Percentiles rank a stretch among this genome's conserved stretches.
Evolutionary conservation across 345 rosid genomes (phyloP).

Genomic region (Moricandia arvensis): DNA sequence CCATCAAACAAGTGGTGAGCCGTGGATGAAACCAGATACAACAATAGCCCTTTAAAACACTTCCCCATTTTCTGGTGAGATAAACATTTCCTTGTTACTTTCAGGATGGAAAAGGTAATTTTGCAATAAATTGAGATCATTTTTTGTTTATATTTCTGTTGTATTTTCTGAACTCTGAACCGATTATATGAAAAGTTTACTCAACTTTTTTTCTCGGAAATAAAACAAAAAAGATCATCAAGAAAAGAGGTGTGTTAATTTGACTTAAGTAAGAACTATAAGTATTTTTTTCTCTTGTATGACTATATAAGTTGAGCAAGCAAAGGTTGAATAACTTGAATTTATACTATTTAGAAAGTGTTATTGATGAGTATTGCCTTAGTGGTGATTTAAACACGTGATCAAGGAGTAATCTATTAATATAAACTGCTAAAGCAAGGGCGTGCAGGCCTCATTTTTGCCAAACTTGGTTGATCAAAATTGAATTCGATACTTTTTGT

Average conservation of each 20-base stretch:
- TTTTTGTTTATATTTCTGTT: neutral
- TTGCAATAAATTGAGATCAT: neutral
- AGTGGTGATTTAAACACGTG: neutral
- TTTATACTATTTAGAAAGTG: neutral
- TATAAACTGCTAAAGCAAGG: neutral
- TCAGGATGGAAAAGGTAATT: neutral
- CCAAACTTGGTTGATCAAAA: neutral
- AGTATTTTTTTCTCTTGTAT: neutral
- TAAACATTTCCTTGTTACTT: neutral
- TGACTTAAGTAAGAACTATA: neutral
- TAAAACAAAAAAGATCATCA: neutral
- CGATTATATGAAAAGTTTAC: neutral
- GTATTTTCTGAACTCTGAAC: neutral
- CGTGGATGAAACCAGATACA: neutral
- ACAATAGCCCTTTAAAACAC: neutral
- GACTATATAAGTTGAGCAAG: neutral
- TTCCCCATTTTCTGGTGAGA: neutral
- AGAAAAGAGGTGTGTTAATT: neutral
- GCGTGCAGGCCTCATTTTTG: neutral
- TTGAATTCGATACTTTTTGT: neutral
- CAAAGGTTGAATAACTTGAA: neutral
- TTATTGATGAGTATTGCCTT: neutral
- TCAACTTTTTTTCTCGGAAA: neutral
- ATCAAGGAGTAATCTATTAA: neutral
- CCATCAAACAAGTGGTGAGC: neutral